Percentiles rank a stretch among this genome's conserved stretches.
These are phyloP conservation scores for Haplographium delicatum DNA, from an alignment of 495 filamentous ascomycete species.

Conservation along the genomic window DNA sequence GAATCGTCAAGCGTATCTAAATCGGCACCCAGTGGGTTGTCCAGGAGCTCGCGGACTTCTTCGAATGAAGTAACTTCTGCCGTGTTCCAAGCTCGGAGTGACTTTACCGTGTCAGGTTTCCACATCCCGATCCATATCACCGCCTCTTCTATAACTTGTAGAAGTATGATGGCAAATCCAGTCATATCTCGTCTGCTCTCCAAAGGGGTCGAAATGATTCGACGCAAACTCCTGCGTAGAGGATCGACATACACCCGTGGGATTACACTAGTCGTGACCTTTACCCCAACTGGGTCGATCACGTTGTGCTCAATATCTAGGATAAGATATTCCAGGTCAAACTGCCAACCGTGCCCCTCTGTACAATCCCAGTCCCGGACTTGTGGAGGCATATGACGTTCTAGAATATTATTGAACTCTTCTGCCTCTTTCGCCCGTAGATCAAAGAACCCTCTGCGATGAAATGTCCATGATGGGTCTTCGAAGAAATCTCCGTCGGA, in stretches of 20 bases:
- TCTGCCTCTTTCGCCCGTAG: constrained; percentile 6
- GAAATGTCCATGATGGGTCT: too few relatives aligned
- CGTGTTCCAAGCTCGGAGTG: not conserved
- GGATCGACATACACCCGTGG: constrained; percentile 4
- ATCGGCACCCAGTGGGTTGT: constrained; percentile 9
- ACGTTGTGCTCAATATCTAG: not conserved
- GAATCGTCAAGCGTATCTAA: constrained; percentile 8
- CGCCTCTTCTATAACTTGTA: constrained; percentile 6
- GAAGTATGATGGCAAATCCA: constrained; percentile 5
- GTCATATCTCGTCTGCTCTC: not conserved
- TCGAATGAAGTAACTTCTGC: not conserved
- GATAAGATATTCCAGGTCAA: constrained; percentile 8
- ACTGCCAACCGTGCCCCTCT: constrained; percentile 5
- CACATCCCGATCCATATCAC: not conserved
- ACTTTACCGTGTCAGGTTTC: not conserved
- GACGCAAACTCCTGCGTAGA: not conserved
- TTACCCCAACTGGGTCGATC: not conserved
- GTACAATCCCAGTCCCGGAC: constrained; percentile 5
- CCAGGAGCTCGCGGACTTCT: not conserved
- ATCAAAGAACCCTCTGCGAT: constrained; percentile 6
- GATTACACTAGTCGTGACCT: not conserved
- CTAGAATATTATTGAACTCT: constrained; percentile 5
- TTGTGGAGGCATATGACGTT: not conserved
- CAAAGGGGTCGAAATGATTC: not conserved
- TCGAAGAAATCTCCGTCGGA: too few relatives aligned